Conservation (phyloP, 495 filamentous ascomycete genomes). For the Mytilinidion resinicola region DNA sequence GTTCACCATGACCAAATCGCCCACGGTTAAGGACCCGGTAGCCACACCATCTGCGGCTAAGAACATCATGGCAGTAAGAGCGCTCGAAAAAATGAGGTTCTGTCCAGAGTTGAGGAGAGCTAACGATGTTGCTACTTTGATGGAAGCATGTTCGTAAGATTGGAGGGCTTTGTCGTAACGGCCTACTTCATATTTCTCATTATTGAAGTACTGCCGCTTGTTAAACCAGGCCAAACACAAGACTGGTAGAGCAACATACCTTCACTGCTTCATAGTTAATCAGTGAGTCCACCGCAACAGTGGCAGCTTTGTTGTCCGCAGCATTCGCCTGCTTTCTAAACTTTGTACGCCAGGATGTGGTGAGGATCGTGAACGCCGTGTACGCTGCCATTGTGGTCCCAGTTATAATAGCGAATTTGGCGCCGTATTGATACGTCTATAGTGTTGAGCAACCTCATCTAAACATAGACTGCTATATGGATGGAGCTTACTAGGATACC, state of each 20-base stretch:
- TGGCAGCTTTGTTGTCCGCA: conserved; percentile 91
- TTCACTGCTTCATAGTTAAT: conserved; percentile 99
- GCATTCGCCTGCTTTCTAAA: conserved; percentile 92
- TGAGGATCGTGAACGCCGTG: conserved; percentile 88
- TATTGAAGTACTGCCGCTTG: conserved; percentile 74
- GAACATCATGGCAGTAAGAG: conserved; percentile 98
- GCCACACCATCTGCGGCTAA: conserved; percentile 84
- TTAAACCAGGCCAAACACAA: neutral
- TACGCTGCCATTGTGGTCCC: conserved; percentile 87
- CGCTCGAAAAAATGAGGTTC: conserved; percentile 92
- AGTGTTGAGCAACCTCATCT: conserved; percentile 25
- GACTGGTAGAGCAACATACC: conserved; percentile 8
- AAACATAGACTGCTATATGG: neutral
- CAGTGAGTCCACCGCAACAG: conserved; percentile 89
- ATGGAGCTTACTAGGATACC: conserved; percentile 59
- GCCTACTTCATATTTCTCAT: conserved; percentile 86
- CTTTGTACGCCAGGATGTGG: conserved; percentile 93
- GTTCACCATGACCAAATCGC: conserved; percentile 96
- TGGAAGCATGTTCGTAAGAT: conserved; percentile 85
- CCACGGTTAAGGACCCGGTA: conserved; percentile 74
- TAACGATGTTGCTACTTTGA: conserved; percentile 91
- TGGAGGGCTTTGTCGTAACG: conserved; percentile 84
- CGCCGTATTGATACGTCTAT: conserved; percentile 89
- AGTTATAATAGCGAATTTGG: conserved; percentile 86
- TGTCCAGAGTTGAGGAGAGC: conserved; percentile 96